phyloP scores from a whole-genome alignment of 352 stramenopile genomes.

The Stephanocyclus meneghinianus region DNA sequence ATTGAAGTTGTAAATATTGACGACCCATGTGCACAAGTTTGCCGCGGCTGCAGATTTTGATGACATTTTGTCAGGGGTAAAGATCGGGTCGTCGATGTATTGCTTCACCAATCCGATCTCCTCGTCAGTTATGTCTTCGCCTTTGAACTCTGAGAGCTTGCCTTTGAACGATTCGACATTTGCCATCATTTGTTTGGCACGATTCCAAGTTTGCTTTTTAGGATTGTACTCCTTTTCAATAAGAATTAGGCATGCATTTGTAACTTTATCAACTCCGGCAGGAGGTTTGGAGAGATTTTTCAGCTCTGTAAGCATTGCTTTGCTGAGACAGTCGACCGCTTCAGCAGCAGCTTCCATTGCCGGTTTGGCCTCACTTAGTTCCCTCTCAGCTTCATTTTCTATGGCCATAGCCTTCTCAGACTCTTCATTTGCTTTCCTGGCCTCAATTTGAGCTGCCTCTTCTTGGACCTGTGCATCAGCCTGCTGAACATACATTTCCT shows the following conservation, averaged over 20 bases:
- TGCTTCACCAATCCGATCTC: constrained; percentile 90
- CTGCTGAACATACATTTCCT: constrained; percentile 90
- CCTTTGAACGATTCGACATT: constrained; percentile 95
- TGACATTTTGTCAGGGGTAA: constrained; percentile 94
- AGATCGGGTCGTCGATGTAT: constrained; percentile 90
- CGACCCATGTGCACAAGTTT: constrained; percentile 96
- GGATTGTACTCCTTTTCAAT: constrained; percentile 98
- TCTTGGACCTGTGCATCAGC: constrained; percentile 94
- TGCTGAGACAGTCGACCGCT: constrained; percentile 95
- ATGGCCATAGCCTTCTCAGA: constrained; percentile 90
- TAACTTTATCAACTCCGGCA: constrained; percentile 93
- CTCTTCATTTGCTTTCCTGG: constrained; percentile 91
- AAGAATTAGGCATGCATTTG: constrained; percentile 93
- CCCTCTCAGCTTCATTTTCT: constrained; percentile 89
- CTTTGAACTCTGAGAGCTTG: constrained; percentile 89
- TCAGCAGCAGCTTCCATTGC: constrained; percentile 94
- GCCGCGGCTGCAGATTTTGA: constrained; percentile 94
- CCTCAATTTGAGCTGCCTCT: constrained; percentile 90
- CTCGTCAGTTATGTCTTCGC: constrained; percentile 93
- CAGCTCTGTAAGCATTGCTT: constrained; percentile 94
- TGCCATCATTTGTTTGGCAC: constrained; percentile 98
- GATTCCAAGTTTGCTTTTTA: constrained; percentile 92
- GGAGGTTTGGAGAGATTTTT: constrained; percentile 95
- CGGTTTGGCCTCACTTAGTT: constrained; percentile 92
- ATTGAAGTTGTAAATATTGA: constrained; percentile 98